phyloP scores from a whole-genome alignment of 169 alveolate genomes.

The Toxoplasma gondii region DNA sequence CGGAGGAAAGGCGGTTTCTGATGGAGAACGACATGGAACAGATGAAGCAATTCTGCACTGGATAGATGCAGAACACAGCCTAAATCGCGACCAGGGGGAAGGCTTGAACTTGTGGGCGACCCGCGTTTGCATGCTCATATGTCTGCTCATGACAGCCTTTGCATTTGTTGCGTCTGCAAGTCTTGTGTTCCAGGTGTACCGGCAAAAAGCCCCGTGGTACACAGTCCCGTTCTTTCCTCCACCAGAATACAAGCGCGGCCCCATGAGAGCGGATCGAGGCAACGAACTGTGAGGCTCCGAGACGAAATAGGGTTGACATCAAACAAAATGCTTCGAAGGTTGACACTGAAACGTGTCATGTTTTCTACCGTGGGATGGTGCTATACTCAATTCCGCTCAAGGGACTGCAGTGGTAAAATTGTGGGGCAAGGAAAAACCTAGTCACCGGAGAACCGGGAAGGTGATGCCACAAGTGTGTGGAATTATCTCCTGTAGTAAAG shows the following conservation, averaged over 20 bases:
- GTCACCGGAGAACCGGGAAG: too few relatives aligned
- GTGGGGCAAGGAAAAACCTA: too few relatives aligned
- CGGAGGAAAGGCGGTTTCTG: neutral
- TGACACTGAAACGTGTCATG: too few relatives aligned
- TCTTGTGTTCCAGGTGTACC: constrained; percentile 7
- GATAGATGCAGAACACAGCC: neutral
- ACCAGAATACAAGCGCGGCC: constrained; percentile 35
- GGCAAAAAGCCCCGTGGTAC: constrained; percentile 45
- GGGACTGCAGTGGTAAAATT: too few relatives aligned
- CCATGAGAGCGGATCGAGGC: constrained; percentile 48
- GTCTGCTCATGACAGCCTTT: neutral
- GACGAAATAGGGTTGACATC: too few relatives aligned
- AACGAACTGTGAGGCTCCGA: neutral
- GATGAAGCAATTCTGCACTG: neutral
- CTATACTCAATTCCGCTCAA: too few relatives aligned
- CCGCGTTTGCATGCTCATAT: neutral
- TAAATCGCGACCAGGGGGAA: neutral
- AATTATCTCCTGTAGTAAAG: too few relatives aligned
- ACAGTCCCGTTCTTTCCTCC: constrained; percentile 11
- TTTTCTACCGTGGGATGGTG: too few relatives aligned
- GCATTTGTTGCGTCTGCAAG: neutral
- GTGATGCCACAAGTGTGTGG: too few relatives aligned
- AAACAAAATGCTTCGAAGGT: too few relatives aligned
- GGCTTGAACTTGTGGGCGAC: neutral
- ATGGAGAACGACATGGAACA: neutral